Evolutionary conservation across 139 green algal species (phyloP).

Genomic region (Haematococcus sp.): DNA sequence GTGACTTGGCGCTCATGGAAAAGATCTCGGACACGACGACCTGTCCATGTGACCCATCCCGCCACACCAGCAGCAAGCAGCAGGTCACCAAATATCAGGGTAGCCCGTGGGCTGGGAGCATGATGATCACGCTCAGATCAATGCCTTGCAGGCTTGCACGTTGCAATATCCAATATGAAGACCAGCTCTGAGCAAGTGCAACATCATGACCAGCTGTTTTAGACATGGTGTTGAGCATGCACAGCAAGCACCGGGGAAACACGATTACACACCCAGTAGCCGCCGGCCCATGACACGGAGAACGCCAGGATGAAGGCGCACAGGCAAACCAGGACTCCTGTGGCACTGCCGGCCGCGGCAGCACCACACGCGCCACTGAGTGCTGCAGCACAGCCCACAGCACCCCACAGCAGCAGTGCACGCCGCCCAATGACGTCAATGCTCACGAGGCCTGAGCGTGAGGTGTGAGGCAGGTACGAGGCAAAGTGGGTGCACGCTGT

Average conservation of each 20-base stretch:
- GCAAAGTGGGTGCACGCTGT: too few species aligned
- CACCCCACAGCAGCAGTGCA: conserved; percentile 72
- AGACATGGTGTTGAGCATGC: too few species aligned
- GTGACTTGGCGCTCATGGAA: conserved; percentile 63
- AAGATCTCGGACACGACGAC: conserved; percentile 79
- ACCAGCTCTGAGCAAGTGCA: background rate
- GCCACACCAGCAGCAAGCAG: too few species aligned
- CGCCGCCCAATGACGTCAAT: conserved; percentile 71
- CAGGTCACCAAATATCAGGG: too few species aligned
- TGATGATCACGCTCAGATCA: too few species aligned
- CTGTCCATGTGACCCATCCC: too few species aligned
- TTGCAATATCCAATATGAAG: too few species aligned
- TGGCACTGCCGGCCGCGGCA: background rate
- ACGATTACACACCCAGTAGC: conserved; percentile 84
- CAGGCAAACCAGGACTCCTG: conserved; percentile 50
- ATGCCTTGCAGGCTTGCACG: too few species aligned
- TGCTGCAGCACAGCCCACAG: conserved; percentile 24
- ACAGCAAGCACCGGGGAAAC: too few species aligned
- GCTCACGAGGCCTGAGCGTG: conserved; percentile 46
- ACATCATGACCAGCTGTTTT: too few species aligned
- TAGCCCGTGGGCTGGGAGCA: too few species aligned
- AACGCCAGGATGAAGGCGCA: conserved; percentile 73
- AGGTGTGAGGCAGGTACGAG: too few species aligned
- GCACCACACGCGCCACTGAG: conserved; percentile 28
- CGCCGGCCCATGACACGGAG: conserved; percentile 37